Percentiles rank a stretch among this genome's conserved stretches.
Conservation (phyloP, 2,329 filamentous ascomycete genomes). For the Cadophora sp. region DNA sequence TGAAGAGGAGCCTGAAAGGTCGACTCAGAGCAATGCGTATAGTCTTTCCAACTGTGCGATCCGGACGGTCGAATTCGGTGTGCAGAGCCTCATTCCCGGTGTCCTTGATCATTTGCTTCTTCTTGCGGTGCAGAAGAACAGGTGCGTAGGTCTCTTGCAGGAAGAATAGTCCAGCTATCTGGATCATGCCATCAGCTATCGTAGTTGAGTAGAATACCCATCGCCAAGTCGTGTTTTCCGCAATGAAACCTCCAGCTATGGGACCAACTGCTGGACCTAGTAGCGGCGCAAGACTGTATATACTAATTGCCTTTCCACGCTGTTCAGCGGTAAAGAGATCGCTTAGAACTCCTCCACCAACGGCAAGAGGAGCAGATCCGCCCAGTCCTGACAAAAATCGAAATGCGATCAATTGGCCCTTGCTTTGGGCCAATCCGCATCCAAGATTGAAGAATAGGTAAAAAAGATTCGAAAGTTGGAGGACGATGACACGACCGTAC, state of each 20-base stretch:
- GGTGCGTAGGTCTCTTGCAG: constrained; percentile 58
- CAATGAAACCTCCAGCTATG: constrained; percentile 59
- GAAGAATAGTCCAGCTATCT: constrained; percentile 52
- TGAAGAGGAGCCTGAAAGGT: constrained; percentile 55
- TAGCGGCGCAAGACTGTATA: constrained; percentile 44
- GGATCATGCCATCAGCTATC: constrained; percentile 50
- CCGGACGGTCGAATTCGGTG: constrained; percentile 57
- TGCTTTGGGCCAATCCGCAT: constrained; percentile 54
- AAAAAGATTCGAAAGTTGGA: constrained; percentile 54
- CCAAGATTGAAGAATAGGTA: constrained; percentile 61
- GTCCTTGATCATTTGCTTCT: constrained; percentile 52
- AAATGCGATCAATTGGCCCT: constrained; percentile 52
- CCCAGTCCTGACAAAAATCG: constrained; percentile 57
- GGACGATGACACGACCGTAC: constrained; percentile 52
- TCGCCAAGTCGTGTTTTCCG: constrained; percentile 55
- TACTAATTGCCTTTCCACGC: constrained; percentile 50
- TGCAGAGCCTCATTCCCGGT: constrained; percentile 55
- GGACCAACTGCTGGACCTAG: constrained; percentile 47
- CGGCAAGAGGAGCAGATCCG: constrained; percentile 52
- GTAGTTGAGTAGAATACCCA: constrained; percentile 60
- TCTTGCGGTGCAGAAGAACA: constrained; percentile 53
- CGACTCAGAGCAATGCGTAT: constrained; percentile 53
- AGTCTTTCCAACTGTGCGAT: constrained; percentile 43
- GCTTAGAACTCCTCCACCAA: constrained; percentile 51
- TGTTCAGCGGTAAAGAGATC: constrained; percentile 57